Percentiles rank a stretch among this genome's conserved stretches.
phyloP scores from a whole-genome alignment of 306 rosid species.

The Begonia loranthoides region DNA sequence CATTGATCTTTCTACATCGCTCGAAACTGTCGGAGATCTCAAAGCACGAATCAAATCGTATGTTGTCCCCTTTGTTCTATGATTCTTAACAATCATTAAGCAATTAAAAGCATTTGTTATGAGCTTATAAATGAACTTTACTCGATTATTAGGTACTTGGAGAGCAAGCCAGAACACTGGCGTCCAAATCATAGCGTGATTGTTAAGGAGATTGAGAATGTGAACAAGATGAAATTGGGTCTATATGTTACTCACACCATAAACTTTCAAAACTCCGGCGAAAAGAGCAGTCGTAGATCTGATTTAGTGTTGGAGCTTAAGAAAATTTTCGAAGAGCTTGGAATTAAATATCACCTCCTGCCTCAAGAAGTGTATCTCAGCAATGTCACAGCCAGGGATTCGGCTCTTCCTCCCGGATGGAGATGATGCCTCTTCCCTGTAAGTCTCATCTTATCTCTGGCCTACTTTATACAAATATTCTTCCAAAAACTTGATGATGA shows the following conservation, averaged over 20 bases:
- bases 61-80: conserved; percentile 7
- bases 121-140: not conserved
- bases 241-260: conserved; percentile 53
- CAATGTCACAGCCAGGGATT: conserved; percentile 18
- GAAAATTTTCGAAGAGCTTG: conserved; percentile 56
- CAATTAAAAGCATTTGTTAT: not conserved
- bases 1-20: conserved; percentile 54
- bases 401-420: conserved; percentile 13
- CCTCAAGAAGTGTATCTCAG: conserved; percentile 58
- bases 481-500: too few relatives aligned
- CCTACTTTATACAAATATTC: too few relatives aligned
- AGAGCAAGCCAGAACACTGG: conserved; percentile 71
- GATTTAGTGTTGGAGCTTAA: conserved; percentile 69
- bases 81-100: not conserved
- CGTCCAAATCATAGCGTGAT: conserved; percentile 37
- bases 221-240: conserved; percentile 56
- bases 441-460: too few relatives aligned
- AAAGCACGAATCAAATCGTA: conserved; percentile 51
- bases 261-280: conserved; percentile 63
- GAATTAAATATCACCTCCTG: conserved; percentile 49
- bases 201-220: conserved; percentile 56
- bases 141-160: conserved; percentile 43
- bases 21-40: conserved; percentile 51
- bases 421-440: conserved; percentile 17
- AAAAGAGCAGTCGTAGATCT: conserved; percentile 51